A percentile compares a stretch with the other conserved stretches of the same genome.
These are phyloP conservation scores for Rhizopogon vinicolor DNA, from an alignment of 768 basidiomycete species.

Conservation along the genomic window DNA sequence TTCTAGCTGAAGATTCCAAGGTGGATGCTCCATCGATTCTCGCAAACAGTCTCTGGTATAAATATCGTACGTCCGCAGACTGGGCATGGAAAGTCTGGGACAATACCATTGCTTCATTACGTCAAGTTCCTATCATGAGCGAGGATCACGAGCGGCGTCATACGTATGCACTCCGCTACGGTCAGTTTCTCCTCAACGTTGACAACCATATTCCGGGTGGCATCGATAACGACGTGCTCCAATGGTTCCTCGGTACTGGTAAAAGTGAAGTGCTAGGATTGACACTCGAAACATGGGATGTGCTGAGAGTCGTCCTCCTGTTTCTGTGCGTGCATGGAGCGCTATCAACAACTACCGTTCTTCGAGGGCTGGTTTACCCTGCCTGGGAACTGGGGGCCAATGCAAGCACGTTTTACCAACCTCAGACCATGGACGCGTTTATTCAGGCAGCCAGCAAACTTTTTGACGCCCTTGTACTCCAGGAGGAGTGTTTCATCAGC, in stretches of 20 bases:
- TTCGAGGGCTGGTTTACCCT: conserved; percentile 74
- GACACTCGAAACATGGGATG: conserved; percentile 60
- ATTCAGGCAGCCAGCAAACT: conserved; percentile 61
- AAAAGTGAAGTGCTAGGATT: conserved; percentile 58
- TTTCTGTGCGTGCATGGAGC: conserved; percentile 65
- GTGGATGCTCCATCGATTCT: conserved; percentile 63
- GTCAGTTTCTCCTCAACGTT: conserved; percentile 64
- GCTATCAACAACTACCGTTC: conserved; percentile 65
- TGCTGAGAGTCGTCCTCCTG: conserved; percentile 56
- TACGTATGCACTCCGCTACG: conserved; percentile 60
- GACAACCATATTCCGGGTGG: conserved; percentile 75
- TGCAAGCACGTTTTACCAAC: conserved; percentile 30
- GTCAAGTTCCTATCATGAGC: conserved; percentile 58
- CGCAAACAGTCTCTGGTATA: conserved; percentile 78
- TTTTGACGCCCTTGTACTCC: conserved; percentile 56
- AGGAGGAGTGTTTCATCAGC: conserved; percentile 39
- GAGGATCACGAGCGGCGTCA: conserved; percentile 41
- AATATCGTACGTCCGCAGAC: conserved; percentile 64
- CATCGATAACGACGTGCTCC: conserved; percentile 63
- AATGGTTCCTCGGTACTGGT: conserved; percentile 70
- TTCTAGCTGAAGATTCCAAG: conserved; percentile 55
- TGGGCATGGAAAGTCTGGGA: conserved; percentile 88
- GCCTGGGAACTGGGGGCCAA: conserved; percentile 62
- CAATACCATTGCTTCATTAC: conserved; percentile 70
- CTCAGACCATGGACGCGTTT: conserved; percentile 41